A percentile compares a stretch with the other conserved stretches of the same genome.
These are phyloP conservation scores for Batrachochytrium dendrobatidis DNA, from an alignment of 371 early-diverging fungal genomes.

Conservation along the genomic window DNA sequence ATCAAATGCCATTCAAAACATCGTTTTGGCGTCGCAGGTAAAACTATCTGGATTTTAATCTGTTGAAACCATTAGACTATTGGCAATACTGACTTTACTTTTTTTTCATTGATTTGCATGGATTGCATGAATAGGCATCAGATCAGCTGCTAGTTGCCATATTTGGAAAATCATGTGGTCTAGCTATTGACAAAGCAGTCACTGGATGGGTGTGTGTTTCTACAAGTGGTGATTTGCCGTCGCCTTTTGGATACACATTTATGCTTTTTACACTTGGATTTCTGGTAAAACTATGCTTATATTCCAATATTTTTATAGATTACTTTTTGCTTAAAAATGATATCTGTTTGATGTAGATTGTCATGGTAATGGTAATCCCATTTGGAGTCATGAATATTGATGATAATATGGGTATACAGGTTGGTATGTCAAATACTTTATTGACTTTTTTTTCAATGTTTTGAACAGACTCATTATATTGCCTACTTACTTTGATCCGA, in stretches of 20 bases:
- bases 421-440: constrained; percentile 19
- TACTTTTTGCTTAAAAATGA: neutral
- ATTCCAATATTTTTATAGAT: constrained; percentile 10
- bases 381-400: constrained; percentile 35
- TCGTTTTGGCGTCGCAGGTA: constrained; percentile 37
- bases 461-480: neutral
- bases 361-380: constrained; percentile 23
- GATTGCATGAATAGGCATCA: constrained; percentile 19
- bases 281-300: constrained; percentile 12
- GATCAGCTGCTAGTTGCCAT: constrained; percentile 36
- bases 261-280: constrained; percentile 38
- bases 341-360: constrained; percentile 11
- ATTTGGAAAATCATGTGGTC: constrained; percentile 38
- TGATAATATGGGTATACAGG: constrained; percentile 38
- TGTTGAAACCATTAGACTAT: constrained; percentile 6
- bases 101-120: neutral
- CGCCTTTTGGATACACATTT: constrained; percentile 28
- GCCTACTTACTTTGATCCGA: neutral
- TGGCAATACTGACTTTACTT: constrained; percentile 3
- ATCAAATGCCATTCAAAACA: constrained; percentile 32
- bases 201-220: constrained; percentile 28
- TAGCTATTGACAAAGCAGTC: constrained; percentile 14
- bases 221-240: constrained; percentile 9
- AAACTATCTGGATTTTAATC: neutral
- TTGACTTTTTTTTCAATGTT: too few species aligned